Conservation (phyloP, 176 grass and related monocot genomes). For the Rhynchospora pubera region DNA sequence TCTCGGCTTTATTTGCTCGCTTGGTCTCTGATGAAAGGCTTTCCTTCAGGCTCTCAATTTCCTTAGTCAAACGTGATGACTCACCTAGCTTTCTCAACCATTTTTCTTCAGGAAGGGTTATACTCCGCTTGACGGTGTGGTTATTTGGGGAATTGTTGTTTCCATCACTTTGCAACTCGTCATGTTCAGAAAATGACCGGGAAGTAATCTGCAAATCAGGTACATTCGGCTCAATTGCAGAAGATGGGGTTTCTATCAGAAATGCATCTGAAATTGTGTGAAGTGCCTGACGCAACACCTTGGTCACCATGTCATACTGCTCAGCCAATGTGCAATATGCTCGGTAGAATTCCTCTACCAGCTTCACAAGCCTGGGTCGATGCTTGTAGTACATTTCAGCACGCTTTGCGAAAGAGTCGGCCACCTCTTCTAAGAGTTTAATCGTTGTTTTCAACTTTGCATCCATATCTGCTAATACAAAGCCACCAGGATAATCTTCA, state of each 20-base stretch:
- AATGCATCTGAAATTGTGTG: conserved; percentile 89
- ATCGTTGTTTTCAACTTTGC: conserved; percentile 85
- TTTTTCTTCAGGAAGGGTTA: conserved; percentile 62
- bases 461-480: conserved; percentile 75
- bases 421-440: conserved; percentile 94
- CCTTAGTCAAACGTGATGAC: conserved; percentile 53
- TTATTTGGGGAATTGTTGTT: conserved; percentile 23
- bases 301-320: conserved; percentile 65
- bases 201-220: conserved; percentile 34
- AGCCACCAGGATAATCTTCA: conserved; percentile 3
- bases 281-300: conserved; percentile 70
- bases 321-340: conserved; percentile 84
- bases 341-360: conserved; percentile 90
- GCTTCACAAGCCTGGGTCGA: conserved; percentile 83
- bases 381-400: conserved; percentile 99
- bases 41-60: conserved; percentile 53
- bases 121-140: conserved; percentile 50
- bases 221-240: conserved; percentile 46
- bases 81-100: conserved; percentile 20
- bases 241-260: conserved; percentile 50
- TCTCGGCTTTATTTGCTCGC: conserved; percentile 61
- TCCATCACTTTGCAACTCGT: conserved; percentile 51
- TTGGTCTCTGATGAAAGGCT: conserved; percentile 59
- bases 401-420: conserved; percentile 91
- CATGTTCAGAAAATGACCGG: conserved; percentile 40